A percentile compares a stretch with the other conserved stretches of the same genome.
These are phyloP conservation scores for Musa acuminata DNA, from an alignment of 176 grass and related monocot species.

Conservation along the genomic window DNA sequence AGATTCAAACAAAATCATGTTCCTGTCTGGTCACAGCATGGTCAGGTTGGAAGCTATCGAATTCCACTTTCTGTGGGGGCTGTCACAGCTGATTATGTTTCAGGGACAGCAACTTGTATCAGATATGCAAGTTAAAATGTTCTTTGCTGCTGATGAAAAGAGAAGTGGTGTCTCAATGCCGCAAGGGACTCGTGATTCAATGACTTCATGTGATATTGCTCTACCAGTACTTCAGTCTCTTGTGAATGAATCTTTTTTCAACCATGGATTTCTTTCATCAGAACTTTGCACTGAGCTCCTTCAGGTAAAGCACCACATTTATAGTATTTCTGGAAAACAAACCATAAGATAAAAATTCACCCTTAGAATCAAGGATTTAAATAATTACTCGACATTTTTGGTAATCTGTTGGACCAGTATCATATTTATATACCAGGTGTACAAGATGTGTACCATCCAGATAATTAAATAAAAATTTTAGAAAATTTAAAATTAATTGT, in stretches of 20 bases:
- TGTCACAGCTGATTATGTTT: slow-evolving; percentile 68
- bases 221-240: slow-evolving; percentile 50
- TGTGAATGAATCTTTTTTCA: slow-evolving; percentile 72
- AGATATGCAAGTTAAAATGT: slow-evolving; percentile 33
- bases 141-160: slow-evolving; percentile 28
- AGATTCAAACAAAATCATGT: slow-evolving; percentile 6
- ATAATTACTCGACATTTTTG: too few species aligned
- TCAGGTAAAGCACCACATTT: slow-evolving; percentile 44
- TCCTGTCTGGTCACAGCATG: slow-evolving; percentile 78
- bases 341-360: background rate
- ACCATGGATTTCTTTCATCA: slow-evolving; percentile 43
- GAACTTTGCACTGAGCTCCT: slow-evolving; percentile 65
- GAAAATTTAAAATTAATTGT: too few species aligned
- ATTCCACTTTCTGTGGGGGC: slow-evolving; percentile 78
- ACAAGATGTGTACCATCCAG: too few species aligned
- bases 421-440: too few species aligned
- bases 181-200: slow-evolving; percentile 36
- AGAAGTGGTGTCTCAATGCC: slow-evolving; percentile 29
- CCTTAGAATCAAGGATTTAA: background rate
- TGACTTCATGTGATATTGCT: slow-evolving; percentile 45
- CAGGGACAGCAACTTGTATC: slow-evolving; percentile 25
- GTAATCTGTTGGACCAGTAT: too few species aligned
- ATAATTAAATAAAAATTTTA: too few species aligned
- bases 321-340: background rate
- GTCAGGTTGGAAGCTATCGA: slow-evolving; percentile 57